A percentile compares a stretch with the other conserved stretches of the same genome.
These are phyloP conservation scores for Leishmania guyanensis DNA, from an alignment of 208 protist genomes.

Conservation along the genomic window DNA sequence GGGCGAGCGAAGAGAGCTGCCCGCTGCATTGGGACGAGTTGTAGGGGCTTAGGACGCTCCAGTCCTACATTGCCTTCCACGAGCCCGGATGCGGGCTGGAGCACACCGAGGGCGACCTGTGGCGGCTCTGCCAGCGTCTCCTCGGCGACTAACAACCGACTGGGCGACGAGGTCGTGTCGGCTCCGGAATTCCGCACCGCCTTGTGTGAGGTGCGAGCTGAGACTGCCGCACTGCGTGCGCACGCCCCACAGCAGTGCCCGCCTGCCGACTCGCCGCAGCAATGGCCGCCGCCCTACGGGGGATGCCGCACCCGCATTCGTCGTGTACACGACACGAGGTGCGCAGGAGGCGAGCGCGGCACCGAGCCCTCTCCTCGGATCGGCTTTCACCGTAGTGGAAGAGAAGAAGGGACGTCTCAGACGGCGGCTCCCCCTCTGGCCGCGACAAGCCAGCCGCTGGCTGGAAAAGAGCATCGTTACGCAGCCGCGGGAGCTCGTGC, in stretches of 20 bases:
- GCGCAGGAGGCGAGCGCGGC: too few relatives aligned
- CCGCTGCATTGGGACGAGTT: not conserved
- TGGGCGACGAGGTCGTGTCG: not conserved
- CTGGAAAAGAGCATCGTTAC: too few relatives aligned
- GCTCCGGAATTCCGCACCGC: not conserved
- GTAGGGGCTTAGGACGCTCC: not conserved
- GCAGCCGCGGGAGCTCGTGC: too few relatives aligned
- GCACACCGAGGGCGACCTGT: not conserved
- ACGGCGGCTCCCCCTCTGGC: too few relatives aligned
- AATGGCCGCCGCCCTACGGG: not conserved
- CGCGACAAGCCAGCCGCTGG: too few relatives aligned
- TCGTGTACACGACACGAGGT: not conserved
- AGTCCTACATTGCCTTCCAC: not conserved
- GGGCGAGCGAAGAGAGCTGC: not conserved
- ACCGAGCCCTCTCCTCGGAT: too few relatives aligned
- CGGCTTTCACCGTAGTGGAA: too few relatives aligned
- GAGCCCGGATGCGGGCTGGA: not conserved
- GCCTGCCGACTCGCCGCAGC: not conserved
- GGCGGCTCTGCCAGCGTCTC: not conserved
- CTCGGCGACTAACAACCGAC: not conserved
- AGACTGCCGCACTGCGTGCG: not conserved
- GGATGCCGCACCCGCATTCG: not conserved
- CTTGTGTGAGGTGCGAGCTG: not conserved
- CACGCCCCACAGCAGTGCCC: not conserved
- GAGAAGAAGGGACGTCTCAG: too few relatives aligned